Evolutionary conservation across 257 asterid genomes (phyloP).

Genomic region (Salvia rosmarinus): DNA sequence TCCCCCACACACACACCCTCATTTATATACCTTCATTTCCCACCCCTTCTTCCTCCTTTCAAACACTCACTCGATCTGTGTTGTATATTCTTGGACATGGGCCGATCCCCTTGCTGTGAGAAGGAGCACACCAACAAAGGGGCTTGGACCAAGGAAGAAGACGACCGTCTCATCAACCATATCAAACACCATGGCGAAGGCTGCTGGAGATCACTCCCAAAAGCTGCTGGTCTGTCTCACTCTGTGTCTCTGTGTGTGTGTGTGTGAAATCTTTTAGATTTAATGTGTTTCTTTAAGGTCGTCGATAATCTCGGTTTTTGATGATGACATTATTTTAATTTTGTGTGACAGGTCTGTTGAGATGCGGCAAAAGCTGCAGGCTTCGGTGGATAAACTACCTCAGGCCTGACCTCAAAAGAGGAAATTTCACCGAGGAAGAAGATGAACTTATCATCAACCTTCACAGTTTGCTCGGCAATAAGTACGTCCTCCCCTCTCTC

Average conservation of each 20-base stretch:
- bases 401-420: slow-evolving; percentile 10
- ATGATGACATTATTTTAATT: background rate
- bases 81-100: background rate
- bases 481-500: background rate
- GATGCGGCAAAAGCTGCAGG: slow-evolving; percentile 18
- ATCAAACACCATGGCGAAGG: slow-evolving; percentile 7
- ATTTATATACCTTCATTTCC: background rate
- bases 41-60: background rate
- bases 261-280: background rate
- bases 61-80: too few relatives aligned
- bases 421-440: slow-evolving; percentile 10
- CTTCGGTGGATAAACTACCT: slow-evolving; percentile 15
- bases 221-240: slow-evolving; percentile 15
- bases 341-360: background rate
- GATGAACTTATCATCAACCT: slow-evolving; percentile 9
- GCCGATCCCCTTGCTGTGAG: slow-evolving; percentile 17
- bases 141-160: slow-evolving; percentile 18
- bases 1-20: background rate
- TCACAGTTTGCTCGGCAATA: slow-evolving; percentile 11
- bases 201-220: slow-evolving; percentile 20
- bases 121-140: slow-evolving; percentile 19
- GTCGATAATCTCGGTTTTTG: background rate
- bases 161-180: slow-evolving; percentile 1
- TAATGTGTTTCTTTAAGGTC: too few relatives aligned
- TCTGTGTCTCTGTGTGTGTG: too few relatives aligned